Base-by-base conservation (phyloP, 2,329 filamentous ascomycete genomes). In the Xylaria arbuscula region DNA sequence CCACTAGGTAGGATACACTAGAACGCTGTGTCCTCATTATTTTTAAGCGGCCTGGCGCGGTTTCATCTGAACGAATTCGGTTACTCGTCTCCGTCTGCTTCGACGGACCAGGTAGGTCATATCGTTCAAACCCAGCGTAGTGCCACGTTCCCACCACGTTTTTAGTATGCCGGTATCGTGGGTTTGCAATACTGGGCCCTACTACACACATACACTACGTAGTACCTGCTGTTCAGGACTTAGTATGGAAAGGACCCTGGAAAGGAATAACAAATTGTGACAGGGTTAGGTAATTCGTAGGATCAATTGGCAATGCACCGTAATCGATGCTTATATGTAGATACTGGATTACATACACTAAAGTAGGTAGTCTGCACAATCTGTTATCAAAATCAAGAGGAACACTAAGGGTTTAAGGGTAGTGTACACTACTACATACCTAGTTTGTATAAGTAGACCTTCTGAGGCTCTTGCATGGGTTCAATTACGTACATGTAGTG, bases 111-210 rank as follows among this genome's bases (percentile, higher is more conserved):
- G 61, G 61, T 55, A 68, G 61, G 62, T 65, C 61, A 51, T 62
- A 48, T 54, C 47, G 22, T 38, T 50, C 51, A 50, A 40, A 60
- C 56, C 45, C 10, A 62, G 56, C 32, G 51, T 42, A 48, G 62
- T 62, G 47, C 66, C 66, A 68, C 66, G 66, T 68, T 68, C 47
- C 62, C 45, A 48, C 66, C 66, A 68, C 62, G 66, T 68, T 68
- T 64, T 68, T 66, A 40, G 42, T 48, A 22, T 15, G 50, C 15
- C 28, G 28, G 22, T 61, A 36, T 32, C 28, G 45, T 51, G 24
- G 38, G 7, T 53, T 59, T 51, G 15, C 22, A 48, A 47, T 58
- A 63, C 40, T n/a, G 40, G 17, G 17, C n/a, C 19, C 2, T 22
- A 22, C n/a, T 47, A 47, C 17, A 19, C 9, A n/a, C 15, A 19